Evolutionary conservation across 352 stramenopile genomes (phyloP).

Genomic region (Globisporangium canariense): DNA sequence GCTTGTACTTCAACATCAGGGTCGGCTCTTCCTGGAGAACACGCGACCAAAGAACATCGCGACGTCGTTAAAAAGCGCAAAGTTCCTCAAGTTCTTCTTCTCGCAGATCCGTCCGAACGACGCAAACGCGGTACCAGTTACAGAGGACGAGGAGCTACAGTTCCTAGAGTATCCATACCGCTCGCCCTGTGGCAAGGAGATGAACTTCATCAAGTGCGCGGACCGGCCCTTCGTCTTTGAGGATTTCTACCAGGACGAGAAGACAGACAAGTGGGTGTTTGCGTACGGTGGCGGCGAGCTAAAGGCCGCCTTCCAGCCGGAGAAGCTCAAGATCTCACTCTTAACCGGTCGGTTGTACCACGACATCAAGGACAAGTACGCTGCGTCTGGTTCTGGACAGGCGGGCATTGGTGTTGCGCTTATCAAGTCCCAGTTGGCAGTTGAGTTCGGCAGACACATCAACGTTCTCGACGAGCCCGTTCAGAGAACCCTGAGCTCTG

Average conservation of each 20-base stretch:
- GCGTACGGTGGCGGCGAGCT: slow-evolving; percentile 57
- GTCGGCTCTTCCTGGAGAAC: slow-evolving; percentile 75
- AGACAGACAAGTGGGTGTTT: slow-evolving; percentile 34
- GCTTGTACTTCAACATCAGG: slow-evolving; percentile 21
- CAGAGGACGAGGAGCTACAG: slow-evolving; percentile 18
- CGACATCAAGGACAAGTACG: slow-evolving; percentile 47
- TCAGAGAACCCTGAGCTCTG: background rate
- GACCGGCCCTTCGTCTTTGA: slow-evolving; percentile 78
- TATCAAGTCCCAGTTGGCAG: slow-evolving; percentile 68
- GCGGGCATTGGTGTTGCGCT: slow-evolving; percentile 34
- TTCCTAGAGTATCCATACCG: slow-evolving; percentile 71
- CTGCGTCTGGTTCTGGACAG: slow-evolving; percentile 21
- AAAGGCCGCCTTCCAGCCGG: slow-evolving; percentile 48
- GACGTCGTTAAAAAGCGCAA: slow-evolving; percentile 77
- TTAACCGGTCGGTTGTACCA: slow-evolving; percentile 75
- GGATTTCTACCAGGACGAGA: slow-evolving; percentile 35
- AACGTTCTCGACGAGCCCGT: slow-evolving; percentile 38
- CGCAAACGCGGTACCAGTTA: background rate
- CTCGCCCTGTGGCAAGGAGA: slow-evolving; percentile 78
- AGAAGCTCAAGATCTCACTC: slow-evolving; percentile 55
- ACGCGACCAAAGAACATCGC: slow-evolving; percentile 83
- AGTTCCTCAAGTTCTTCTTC: slow-evolving; percentile 85
- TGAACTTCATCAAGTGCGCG: slow-evolving; percentile 87
- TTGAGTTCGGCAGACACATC: slow-evolving; percentile 63
- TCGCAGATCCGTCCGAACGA: slow-evolving; percentile 52